A percentile compares a stretch with the other conserved stretches of the same genome.
phyloP scores from a whole-genome alignment of 305 asterid genomes.

The Rubia balearica region DNA sequence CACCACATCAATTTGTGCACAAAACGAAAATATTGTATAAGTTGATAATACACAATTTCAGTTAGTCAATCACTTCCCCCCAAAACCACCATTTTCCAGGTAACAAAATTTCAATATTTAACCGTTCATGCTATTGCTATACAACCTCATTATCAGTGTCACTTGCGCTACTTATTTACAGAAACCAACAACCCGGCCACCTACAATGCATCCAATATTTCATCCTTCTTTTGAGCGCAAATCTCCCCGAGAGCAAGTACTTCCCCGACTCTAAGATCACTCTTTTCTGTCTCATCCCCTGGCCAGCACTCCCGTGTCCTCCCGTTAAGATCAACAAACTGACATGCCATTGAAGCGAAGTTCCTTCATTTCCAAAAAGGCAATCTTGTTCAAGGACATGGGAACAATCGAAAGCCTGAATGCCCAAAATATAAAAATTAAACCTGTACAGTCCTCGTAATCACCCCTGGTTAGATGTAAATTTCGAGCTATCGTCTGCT shows the following conservation, averaged over 20 bases:
- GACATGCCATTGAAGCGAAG: not conserved
- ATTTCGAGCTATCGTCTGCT: conserved; percentile 75
- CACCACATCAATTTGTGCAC: conserved; percentile 15
- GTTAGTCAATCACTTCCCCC: not conserved
- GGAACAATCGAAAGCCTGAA: conserved; percentile 13
- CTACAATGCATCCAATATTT: not conserved
- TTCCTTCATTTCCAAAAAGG: conserved; percentile 2
- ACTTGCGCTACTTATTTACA: conserved; percentile 19
- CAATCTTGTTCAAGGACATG: conserved; percentile 3
- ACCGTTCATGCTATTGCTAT: conserved; percentile 17
- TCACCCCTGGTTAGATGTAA: conserved; percentile 61
- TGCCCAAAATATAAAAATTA: not conserved
- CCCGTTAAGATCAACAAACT: not conserved
- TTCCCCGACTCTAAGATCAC: not conserved
- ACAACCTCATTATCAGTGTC: conserved; percentile 13
- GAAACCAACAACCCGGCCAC: conserved; percentile 1
- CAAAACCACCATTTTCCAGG: conserved; percentile 13
- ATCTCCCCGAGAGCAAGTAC: not conserved
- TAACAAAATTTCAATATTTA: conserved; percentile 12
- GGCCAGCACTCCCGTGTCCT: conserved; percentile 11
- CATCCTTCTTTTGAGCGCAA: conserved; percentile 2
- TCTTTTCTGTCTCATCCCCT: not conserved
- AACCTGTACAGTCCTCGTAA: conserved; percentile 10
- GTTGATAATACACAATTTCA: conserved; percentile 1
- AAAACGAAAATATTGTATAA: not conserved